These are phyloP conservation scores for Ceratobasidium theobromae DNA, from an alignment of 1,284 basidiomycete species.

Conservation along the genomic window DNA sequence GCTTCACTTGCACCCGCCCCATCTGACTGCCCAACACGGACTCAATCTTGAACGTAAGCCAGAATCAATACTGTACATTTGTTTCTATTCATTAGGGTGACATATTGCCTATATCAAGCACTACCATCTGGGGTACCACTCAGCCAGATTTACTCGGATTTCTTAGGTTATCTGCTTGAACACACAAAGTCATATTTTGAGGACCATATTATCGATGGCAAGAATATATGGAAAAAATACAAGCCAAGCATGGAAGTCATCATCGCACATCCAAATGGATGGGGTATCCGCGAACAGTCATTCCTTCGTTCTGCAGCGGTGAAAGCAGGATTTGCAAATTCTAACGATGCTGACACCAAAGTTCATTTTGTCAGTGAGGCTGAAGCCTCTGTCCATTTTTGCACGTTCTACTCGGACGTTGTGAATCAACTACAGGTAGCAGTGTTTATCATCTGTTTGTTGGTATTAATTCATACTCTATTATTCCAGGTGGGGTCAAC, in stretches of 20 bases:
- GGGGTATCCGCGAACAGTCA: conserved; percentile 32
- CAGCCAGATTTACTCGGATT: conserved; percentile 31
- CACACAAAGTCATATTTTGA: conserved; percentile 17
- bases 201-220: conserved; percentile 13
- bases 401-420: conserved; percentile 29
- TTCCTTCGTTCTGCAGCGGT: conserved; percentile 24
- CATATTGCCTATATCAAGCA: not conserved
- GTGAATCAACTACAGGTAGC: not conserved
- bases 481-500: not conserved
- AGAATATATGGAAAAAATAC: conserved; percentile 6
- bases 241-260: not conserved
- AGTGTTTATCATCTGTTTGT: not conserved
- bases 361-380: conserved; percentile 34
- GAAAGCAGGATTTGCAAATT: conserved; percentile 2
- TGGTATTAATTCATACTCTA: not conserved
- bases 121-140: conserved; percentile 5
- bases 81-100: not conserved
- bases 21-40: not conserved
- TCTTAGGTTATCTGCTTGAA: conserved; percentile 28
- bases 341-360: not conserved
- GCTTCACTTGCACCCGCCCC: conserved; percentile 14
- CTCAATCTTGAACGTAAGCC: not conserved
- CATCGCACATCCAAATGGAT: conserved; percentile 32
- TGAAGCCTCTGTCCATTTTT: conserved; percentile 36
- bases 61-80: too few species aligned